Conservation (phyloP, 2,329 filamentous ascomycete species). For the Colletotrichum lini region DNA sequence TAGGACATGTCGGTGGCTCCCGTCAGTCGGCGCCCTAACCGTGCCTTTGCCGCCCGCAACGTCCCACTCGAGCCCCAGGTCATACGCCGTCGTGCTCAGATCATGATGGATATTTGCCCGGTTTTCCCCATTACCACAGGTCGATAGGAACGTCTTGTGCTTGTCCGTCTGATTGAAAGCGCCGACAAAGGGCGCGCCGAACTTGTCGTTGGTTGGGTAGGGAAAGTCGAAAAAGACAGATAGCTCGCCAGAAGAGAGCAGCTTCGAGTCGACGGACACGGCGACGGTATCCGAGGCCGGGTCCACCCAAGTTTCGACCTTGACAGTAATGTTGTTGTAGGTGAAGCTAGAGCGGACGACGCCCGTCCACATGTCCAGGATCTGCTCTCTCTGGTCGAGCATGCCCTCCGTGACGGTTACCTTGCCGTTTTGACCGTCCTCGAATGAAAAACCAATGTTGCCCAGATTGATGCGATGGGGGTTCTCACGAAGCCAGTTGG, state of each 20-base stretch:
- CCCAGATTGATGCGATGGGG: constrained; percentile 67
- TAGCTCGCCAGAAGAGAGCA: constrained; percentile 55
- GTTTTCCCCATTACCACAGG: constrained; percentile 39
- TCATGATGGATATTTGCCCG: constrained; percentile 59
- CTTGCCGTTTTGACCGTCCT: constrained; percentile 45
- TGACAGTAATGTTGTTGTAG: constrained; percentile 55
- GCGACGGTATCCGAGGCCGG: constrained; percentile 62
- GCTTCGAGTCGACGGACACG: constrained; percentile 57
- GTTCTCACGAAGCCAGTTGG: constrained; percentile 62
- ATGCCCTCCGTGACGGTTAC: constrained; percentile 52
- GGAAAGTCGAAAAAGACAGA: constrained; percentile 68
- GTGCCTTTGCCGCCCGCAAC: constrained; percentile 44
- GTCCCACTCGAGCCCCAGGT: constrained; percentile 56
- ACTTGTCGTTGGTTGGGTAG: constrained; percentile 64
- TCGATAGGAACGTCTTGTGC: constrained; percentile 57
- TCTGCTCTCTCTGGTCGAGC: constrained; percentile 57
- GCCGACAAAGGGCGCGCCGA: constrained; percentile 68
- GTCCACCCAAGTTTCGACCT: constrained; percentile 61
- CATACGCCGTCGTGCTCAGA: constrained; percentile 60
- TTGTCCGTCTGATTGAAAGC: constrained; percentile 62
- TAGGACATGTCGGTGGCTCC: constrained; percentile 61
- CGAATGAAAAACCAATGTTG: constrained; percentile 63
- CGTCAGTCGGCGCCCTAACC: constrained; percentile 51
- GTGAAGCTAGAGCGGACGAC: constrained; percentile 60
- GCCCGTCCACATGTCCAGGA: constrained; percentile 64